phyloP scores from a whole-genome alignment of 2,329 filamentous ascomycete species.

The Botrytis cinerea region DNA sequence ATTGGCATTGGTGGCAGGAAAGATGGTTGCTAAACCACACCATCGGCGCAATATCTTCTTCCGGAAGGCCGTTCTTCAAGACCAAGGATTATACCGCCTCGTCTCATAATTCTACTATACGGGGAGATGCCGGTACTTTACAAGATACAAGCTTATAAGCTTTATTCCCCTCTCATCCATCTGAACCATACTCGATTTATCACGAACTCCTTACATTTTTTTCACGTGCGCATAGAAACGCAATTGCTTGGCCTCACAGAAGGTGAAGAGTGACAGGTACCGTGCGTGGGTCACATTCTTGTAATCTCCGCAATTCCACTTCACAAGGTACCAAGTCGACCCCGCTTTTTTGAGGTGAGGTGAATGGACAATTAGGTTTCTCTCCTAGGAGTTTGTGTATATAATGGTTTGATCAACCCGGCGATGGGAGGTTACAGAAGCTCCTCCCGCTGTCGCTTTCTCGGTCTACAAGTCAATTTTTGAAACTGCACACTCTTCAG shows the following conservation, averaged over 20 bases:
- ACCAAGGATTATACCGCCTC: neutral
- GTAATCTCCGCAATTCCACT: constrained; percentile 8
- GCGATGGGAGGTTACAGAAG: neutral
- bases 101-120: neutral
- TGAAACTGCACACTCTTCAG: neutral
- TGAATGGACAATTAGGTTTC: neutral
- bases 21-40: neutral
- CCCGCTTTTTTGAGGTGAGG: neutral
- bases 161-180: neutral
- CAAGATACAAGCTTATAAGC: neutral
- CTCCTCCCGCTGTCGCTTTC: neutral
- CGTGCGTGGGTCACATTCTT: neutral
- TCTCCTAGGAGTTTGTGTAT: neutral
- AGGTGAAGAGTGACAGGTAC: neutral
- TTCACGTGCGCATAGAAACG: neutral
- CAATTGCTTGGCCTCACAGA: neutral
- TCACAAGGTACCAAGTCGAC: neutral
- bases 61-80: neutral
- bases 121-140: neutral
- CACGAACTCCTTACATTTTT: neutral
- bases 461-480: neutral
- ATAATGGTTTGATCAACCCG: neutral
- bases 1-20: neutral
- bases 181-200: neutral
- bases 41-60: neutral